Conservation (phyloP, 2,329 filamentous ascomycete species). For the Colletotrichum orbiculare region DNA sequence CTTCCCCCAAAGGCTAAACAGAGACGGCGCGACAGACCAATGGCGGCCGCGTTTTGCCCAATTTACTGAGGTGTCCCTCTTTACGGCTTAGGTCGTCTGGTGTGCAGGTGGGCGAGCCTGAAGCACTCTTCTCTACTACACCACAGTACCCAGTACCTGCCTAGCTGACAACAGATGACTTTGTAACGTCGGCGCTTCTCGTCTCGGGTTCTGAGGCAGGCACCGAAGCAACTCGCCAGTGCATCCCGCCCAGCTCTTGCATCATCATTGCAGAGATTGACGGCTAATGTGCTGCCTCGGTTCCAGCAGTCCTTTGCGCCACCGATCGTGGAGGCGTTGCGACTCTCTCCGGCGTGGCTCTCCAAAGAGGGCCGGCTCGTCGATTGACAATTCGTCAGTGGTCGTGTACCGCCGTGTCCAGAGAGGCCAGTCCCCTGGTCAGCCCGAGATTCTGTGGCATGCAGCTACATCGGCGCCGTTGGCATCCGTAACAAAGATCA, state of each 20-base stretch:
- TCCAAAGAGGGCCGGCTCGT: background rate
- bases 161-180: conserved; percentile 14
- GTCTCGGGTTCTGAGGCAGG: conserved; percentile 33
- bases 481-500: conserved; percentile 20
- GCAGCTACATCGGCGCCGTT: conserved; percentile 1
- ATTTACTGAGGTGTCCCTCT: background rate
- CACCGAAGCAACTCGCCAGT: conserved; percentile 27
- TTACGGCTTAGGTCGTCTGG: conserved; percentile 8
- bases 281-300: background rate
- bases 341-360: too few species aligned
- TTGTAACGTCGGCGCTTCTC: conserved; percentile 29
- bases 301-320: too few species aligned
- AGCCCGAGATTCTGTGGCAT: background rate
- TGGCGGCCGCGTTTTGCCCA: background rate
- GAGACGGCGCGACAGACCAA: background rate
- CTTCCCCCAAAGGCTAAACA: background rate
- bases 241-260: background rate
- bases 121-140: conserved; percentile 10
- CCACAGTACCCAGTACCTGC: conserved; percentile 10
- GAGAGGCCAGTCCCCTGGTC: conserved; percentile 5
- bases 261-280: conserved; percentile 6
- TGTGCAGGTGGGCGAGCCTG: conserved; percentile 14
- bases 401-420: too few species aligned
- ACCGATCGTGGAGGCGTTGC: too few species aligned
- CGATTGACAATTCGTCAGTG: background rate